These are phyloP conservation scores for Epichloe amarillans DNA, from an alignment of 2,329 filamentous ascomycete species.

Conservation along the genomic window DNA sequence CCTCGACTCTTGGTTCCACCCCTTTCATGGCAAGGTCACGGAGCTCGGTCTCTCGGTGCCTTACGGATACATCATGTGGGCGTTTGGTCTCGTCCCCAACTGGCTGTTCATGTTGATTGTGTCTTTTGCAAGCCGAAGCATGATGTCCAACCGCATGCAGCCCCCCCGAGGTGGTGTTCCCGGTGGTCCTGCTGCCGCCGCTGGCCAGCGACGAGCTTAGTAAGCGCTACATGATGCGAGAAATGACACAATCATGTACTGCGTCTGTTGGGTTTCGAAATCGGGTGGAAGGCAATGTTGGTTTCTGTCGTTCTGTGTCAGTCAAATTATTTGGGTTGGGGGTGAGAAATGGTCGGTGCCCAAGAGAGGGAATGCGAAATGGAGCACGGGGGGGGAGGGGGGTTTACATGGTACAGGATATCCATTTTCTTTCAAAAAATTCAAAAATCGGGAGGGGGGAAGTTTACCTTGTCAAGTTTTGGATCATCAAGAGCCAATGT, in stretches of 20 bases:
- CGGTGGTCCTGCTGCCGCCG: slow-evolving; percentile 5
- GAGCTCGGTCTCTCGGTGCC: slow-evolving; percentile 49
- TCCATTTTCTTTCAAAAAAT: not conserved
- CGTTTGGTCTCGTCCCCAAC: slow-evolving; percentile 52
- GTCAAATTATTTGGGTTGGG: not conserved
- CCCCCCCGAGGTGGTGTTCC: slow-evolving; percentile 5
- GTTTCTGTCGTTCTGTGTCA: not conserved
- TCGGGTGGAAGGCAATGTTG: no score
- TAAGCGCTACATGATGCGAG: not conserved
- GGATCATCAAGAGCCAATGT: not conserved
- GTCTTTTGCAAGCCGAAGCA: slow-evolving; percentile 54
- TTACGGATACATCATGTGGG: slow-evolving; percentile 54
- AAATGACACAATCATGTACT: not conserved
- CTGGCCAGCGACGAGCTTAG: slow-evolving; percentile 2
- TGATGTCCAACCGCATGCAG: slow-evolving; percentile 43
- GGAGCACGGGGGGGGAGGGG: not conserved
- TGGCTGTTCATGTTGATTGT: slow-evolving; percentile 70
- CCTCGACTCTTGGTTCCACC: slow-evolving; percentile 58
- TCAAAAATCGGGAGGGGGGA: not conserved
- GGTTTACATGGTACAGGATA: not conserved
- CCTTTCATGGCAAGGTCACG: slow-evolving; percentile 55
- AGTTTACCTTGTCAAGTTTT: not conserved
- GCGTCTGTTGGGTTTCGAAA: not conserved
- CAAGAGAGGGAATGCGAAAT: not conserved
- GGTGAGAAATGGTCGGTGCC: not conserved